phyloP scores from a whole-genome alignment of 1,284 basidiomycete genomes.

The Mycena citricolor region DNA sequence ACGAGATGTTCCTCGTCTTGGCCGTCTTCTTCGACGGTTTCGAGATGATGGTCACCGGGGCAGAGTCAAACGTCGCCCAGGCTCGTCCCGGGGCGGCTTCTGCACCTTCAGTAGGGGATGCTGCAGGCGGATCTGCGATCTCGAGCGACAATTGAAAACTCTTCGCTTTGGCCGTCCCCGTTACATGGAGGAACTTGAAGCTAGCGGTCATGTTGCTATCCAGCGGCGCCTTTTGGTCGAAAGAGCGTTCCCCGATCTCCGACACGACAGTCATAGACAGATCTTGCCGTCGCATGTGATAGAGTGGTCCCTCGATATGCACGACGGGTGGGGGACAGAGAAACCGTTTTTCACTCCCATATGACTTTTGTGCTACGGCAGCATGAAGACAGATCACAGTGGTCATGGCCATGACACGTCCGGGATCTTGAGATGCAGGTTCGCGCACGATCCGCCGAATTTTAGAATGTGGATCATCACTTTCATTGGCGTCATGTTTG shows the following conservation, averaged over 20 bases:
- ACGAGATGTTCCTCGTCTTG: constrained; percentile 91
- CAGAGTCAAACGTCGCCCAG: constrained; percentile 91
- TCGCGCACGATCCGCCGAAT: constrained; percentile 79
- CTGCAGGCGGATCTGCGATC: constrained; percentile 65
- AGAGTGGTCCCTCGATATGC: constrained; percentile 81
- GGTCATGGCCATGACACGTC: constrained; percentile 79
- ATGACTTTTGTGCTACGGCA: constrained; percentile 89
- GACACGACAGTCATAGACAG: constrained; percentile 85
- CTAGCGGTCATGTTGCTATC: constrained; percentile 81
- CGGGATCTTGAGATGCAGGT: constrained; percentile 69
- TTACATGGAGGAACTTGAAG: constrained; percentile 90
- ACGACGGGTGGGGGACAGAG: constrained; percentile 88
- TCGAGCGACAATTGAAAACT: constrained; percentile 85
- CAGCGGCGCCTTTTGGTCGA: constrained; percentile 77
- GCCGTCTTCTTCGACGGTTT: constrained; percentile 97
- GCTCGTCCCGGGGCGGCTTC: constrained; percentile 60
- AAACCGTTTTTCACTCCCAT: constrained; percentile 90
- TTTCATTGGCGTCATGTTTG: constrained; percentile 67
- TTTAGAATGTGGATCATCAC: constrained; percentile 72
- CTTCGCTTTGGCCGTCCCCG: constrained; percentile 86
- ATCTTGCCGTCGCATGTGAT: constrained; percentile 76
- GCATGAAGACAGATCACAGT: constrained; percentile 87
- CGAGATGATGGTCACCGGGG: constrained; percentile 91
- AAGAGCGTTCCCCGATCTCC: constrained; percentile 78
- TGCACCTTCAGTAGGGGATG: constrained; percentile 46